Evolutionary conservation across 352 stramenopile species (phyloP).

Genomic region (Phytopythium boreale): DNA sequence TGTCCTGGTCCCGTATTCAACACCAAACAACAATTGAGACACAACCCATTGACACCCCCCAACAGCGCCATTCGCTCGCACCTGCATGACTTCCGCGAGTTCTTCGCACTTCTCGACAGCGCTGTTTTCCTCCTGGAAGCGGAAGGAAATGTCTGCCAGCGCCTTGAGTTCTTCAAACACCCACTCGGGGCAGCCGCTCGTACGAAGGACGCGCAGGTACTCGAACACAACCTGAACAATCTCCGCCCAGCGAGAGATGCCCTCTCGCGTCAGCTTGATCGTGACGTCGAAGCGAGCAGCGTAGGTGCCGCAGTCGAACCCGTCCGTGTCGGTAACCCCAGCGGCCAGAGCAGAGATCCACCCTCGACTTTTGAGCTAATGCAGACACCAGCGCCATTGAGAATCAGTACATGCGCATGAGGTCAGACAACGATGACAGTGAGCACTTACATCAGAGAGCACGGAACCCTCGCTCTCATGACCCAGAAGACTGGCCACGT

Average conservation of each 20-base stretch:
- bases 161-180: constrained; percentile 73
- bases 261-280: constrained; percentile 67
- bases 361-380: constrained; percentile 66
- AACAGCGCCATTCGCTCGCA: constrained; percentile 6
- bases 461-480: constrained; percentile 85
- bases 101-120: constrained; percentile 69
- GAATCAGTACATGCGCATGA: background rate
- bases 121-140: constrained; percentile 71
- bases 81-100: constrained; percentile 73
- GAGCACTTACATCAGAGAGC: constrained; percentile 57
- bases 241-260: constrained; percentile 57
- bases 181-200: constrained; percentile 54
- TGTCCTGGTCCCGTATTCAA: constrained; percentile 26
- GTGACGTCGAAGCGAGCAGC: constrained; percentile 67
- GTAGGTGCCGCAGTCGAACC: constrained; percentile 67
- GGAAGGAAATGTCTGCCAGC: constrained; percentile 67
- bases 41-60: background rate
- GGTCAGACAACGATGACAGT: constrained; percentile 2
- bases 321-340: constrained; percentile 67
- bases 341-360: constrained; percentile 79
- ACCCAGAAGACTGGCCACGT: constrained; percentile 74
- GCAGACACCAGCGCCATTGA: background rate
- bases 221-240: constrained; percentile 64
- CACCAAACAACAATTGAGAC: constrained; percentile 4
- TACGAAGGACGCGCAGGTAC: constrained; percentile 57